Conservation (phyloP, 208 protist species). For the Herpetomonas muscarum region DNA sequence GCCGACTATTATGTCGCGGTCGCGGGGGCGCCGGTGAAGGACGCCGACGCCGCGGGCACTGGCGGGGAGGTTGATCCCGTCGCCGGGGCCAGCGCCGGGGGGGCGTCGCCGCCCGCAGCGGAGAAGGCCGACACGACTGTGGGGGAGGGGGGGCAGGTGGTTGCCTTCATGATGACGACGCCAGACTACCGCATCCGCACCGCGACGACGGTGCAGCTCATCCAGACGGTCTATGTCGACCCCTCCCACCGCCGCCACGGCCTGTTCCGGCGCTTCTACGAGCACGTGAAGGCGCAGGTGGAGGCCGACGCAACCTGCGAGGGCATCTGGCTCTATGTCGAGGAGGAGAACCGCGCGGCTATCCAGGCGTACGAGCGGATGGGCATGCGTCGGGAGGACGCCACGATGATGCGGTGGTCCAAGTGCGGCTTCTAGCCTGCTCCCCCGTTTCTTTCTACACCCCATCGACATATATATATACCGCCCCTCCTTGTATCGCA, state of each 20-base stretch:
- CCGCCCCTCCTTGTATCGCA: not conserved
- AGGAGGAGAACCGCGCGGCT: conserved; percentile 11
- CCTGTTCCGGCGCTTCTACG: conserved; percentile 14
- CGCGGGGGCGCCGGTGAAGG: not conserved
- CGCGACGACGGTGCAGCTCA: conserved; percentile 8
- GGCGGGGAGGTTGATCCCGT: not conserved
- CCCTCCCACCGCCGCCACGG: conserved; percentile 11
- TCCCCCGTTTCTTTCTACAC: too few relatives aligned
- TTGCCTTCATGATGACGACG: conserved; percentile 17
- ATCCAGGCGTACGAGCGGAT: conserved; percentile 12
- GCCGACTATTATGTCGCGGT: conserved; percentile 50
- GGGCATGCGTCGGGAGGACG: conserved; percentile 16
- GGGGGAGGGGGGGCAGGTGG: too few relatives aligned
- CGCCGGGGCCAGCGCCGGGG: not conserved
- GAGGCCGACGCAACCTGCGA: conserved; percentile 3
- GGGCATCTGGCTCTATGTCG: conserved; percentile 17
- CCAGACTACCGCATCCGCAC: conserved; percentile 14
- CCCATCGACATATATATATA: too few relatives aligned
- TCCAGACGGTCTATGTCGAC: conserved; percentile 21
- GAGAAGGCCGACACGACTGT: too few relatives aligned
- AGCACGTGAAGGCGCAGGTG: conserved; percentile 8
- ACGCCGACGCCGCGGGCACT: not conserved
- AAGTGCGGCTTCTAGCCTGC: conserved; percentile 8
- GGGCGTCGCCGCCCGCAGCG: too few relatives aligned
- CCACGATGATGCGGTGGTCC: conserved; percentile 18